Evolutionary conservation across 164 flowering plant genomes (phyloP), one percentile per base, ranked within the genome.

Genomic region (Vitis labrusca): DNA sequence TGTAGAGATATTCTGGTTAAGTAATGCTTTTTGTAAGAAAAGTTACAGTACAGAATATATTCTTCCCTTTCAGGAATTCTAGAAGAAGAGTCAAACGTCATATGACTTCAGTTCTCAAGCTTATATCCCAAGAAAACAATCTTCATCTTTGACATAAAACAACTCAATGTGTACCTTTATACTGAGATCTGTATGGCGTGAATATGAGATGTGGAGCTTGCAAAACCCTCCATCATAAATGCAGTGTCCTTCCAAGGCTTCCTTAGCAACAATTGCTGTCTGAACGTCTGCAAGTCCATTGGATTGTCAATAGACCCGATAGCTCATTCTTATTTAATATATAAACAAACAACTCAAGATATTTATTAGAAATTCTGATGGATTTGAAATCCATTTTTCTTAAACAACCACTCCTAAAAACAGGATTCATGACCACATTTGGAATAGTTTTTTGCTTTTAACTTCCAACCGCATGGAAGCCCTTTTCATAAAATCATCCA

Each of bases 191-290:
- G 94, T 94, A 70, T 94, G 99, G 63, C 92, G 97, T 29, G 98
- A 94, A 80, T 87, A 91, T 32, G 99, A 82, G 57, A 94, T 76
- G 61, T 92, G 99, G 64, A 94, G 99, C 85, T 90, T 94, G 88
- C 99, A 94, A 74, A 81, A 94, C 12, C 99, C 99, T 68, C 99
- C 99, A 78, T 92, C 99, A 73, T 92, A 94, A 47, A 94, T 92
- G 81, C 91, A 89, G 67, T 94, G 98, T 57, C 97, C 98, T 82
- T 94, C 97, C 74, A 94, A 79, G 44, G 95, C 84, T 81, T 89
- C 92, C 83, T 90, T 94, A 13, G 98, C 98, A 61, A 79, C 85
- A 70, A 85, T 81, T 29, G 97, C 98, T 1, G 91, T 92, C 71
- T 80, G 86, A 73, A 85, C 81, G 86, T 94, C 98, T 94, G 89